Conservation (phyloP, 2,329 filamentous ascomycete species). For the Sarocladium brachiariae region DNA sequence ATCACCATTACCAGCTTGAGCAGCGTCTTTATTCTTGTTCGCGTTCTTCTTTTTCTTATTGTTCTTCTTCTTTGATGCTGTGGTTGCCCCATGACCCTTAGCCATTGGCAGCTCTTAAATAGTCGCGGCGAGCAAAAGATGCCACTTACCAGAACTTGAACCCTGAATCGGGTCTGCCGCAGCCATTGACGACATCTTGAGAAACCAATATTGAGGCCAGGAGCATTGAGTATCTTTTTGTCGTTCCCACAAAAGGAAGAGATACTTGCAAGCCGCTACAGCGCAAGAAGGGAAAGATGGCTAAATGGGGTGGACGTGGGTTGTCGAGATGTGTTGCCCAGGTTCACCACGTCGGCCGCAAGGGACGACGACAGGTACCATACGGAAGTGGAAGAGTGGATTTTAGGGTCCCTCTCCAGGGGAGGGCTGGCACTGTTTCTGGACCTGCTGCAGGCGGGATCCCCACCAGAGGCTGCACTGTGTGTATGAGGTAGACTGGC, state of each 20-base stretch:
- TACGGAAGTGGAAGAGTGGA: constrained; percentile 9
- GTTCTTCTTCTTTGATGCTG: constrained; percentile 48
- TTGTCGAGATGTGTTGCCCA: constrained; percentile 5
- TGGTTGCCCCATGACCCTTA: constrained; percentile 13
- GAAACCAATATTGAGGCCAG: background rate
- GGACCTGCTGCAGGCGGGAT: background rate
- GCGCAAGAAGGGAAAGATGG: constrained; percentile 14
- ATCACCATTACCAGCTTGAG: constrained; percentile 27
- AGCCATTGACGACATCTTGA: constrained; percentile 34
- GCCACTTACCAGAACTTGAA: constrained; percentile 28
- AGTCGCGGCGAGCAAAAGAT: background rate
- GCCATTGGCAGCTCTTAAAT: background rate
- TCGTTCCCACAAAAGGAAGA: constrained; percentile 1
- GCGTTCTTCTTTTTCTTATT: constrained; percentile 54
- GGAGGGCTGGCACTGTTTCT: background rate
- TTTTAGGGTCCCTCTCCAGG: constrained; percentile 12
- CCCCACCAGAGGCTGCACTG: background rate
- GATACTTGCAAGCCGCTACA: background rate
- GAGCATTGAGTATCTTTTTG: background rate
- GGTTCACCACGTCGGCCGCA: constrained; percentile 19
- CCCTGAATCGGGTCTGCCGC: constrained; percentile 28
- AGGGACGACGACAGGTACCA: background rate
- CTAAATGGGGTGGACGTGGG: background rate
- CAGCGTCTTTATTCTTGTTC: constrained; percentile 37
- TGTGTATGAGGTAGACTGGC: background rate